Evolutionary conservation across 768 basidiomycete species (phyloP), one percentile per base, ranked within the genome.

Genomic region (Mycena floridula): DNA sequence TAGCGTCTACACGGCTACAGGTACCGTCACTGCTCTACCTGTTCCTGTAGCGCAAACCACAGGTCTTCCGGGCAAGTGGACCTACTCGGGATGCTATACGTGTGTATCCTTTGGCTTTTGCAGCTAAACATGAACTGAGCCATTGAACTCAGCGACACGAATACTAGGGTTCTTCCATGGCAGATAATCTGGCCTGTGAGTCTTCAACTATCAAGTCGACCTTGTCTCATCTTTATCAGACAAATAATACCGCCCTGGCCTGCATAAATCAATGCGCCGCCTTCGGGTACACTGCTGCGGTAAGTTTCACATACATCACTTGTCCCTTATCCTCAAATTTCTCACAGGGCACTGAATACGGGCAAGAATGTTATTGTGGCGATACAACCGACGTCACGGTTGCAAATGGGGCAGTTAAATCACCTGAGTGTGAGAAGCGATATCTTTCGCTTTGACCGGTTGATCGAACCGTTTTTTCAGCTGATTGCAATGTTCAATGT

Each of bases 341-440:
- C 13, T 43, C 18, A 18, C 54, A 82, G 64, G 16, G 28, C 11
- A 32, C 28, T 15, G 32, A 35, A 35, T 85, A 70, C 42, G 82
- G 76, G 12, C 56, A 81, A 49, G 82, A 88, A 54, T 90, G 87
- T 67, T 89, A 76, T 59, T 89, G 88, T 44, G 87, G 88, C 43
- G 88, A 89, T 57, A 54, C 71, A 7, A 60, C 62, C 3, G 78
- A 88, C 47, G 70, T 85, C 9, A 36, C 52, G 28, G 64, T 68
- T 9, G 52, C 54, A 1, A 61, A 60, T 13, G 61, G 63, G 22
- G 67, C 66, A 24, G 61, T 62, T 12, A 64, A 70, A 40, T 71
- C 67, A 0, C 54, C 54, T 7, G 70, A 71, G 39, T 55, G 60
- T 18, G 69, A 74, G 47, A 47, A 63, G 57, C 28, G 20, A 42